These are phyloP conservation scores for Sporormia fimetaria DNA, from an alignment of 495 filamentous ascomycete species.

Conservation along the genomic window DNA sequence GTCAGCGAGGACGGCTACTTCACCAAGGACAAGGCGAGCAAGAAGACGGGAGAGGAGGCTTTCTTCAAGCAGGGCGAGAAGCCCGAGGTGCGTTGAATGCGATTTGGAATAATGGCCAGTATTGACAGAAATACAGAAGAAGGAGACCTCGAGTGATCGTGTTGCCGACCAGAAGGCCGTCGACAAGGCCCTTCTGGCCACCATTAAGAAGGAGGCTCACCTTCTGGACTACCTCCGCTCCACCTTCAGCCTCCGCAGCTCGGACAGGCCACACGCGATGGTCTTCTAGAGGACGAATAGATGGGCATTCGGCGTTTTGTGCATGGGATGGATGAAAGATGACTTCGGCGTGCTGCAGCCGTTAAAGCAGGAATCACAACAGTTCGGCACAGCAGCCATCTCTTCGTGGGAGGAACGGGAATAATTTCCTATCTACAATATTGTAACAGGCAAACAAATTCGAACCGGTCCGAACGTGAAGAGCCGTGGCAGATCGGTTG, in stretches of 20 bases:
- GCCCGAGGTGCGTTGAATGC: constrained; percentile 61
- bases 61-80: constrained; percentile 99
- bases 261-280: constrained; percentile 97
- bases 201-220: constrained; percentile 90
- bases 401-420: constrained; percentile 21
- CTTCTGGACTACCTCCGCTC: constrained; percentile 81
- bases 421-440: constrained; percentile 21
- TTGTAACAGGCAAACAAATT: constrained; percentile 22
- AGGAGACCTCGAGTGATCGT: constrained; percentile 76
- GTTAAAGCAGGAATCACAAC: constrained; percentile 20
- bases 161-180: constrained; percentile 94
- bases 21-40: constrained; percentile 81
- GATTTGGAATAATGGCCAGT: not conserved
- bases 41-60: constrained; percentile 80
- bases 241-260: constrained; percentile 92
- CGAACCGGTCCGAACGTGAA: constrained; percentile 23
- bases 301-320: constrained; percentile 19
- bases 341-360: constrained; percentile 24
- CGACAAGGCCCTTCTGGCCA: constrained; percentile 81
- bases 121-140: constrained; percentile 58
- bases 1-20: constrained; percentile 79
- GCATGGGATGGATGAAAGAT: constrained; percentile 23
- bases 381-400: constrained; percentile 16
- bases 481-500: constrained; percentile 1
- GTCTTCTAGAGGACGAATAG: constrained; percentile 30